Evolutionary conservation across 1,284 basidiomycete species (phyloP), one percentile per base, ranked within the genome.

Genomic region (Thelephora terrestris): DNA sequence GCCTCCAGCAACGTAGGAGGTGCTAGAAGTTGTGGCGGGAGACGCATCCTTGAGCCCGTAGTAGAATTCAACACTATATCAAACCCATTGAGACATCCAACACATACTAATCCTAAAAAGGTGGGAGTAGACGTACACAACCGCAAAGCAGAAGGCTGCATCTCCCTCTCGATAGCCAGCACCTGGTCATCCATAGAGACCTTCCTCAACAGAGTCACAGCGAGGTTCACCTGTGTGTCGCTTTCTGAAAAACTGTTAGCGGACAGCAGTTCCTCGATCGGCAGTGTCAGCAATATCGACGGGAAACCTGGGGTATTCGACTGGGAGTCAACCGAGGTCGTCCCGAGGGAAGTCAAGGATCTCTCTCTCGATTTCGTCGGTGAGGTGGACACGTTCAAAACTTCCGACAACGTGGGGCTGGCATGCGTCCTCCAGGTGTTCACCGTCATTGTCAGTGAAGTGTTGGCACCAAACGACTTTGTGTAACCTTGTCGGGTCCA

Each of bases 141-240:
- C 39, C 3, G 76, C 71, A 20, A 32, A 32, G 9, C 29, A 6
- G 29, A 32, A 12, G 14, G 29, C 29, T 32, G 29, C 14, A 10
- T 32, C 29, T 32, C 39, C n/a, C 20, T 21, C 39, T 42, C 25
- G 18, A 42, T 20, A 10, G 9, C 21, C 18, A 23, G 67, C 45
- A 70, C 68, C 52, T 81, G 78, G 6, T 75, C 72, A 52, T 80
- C 75, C 9, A 87, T 32, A 10, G 14, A 71, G 50, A 87, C 87
- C 57, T 76, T 80, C 45, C 83, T 76, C 16, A 87, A 68, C 14
- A 75, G 78, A 51, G 74, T 70, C 18, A 87, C 67, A 1, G 84
- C 82, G 50, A 71, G 76, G 58, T 79, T 32, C 7, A 12, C 14
- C 29, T 32, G 35, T 64, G 76, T 49, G 62, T 79, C 38, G 62